Base-by-base conservation (phyloP, 78 protist genomes). In the Pelomyxa schiedti region DNA sequence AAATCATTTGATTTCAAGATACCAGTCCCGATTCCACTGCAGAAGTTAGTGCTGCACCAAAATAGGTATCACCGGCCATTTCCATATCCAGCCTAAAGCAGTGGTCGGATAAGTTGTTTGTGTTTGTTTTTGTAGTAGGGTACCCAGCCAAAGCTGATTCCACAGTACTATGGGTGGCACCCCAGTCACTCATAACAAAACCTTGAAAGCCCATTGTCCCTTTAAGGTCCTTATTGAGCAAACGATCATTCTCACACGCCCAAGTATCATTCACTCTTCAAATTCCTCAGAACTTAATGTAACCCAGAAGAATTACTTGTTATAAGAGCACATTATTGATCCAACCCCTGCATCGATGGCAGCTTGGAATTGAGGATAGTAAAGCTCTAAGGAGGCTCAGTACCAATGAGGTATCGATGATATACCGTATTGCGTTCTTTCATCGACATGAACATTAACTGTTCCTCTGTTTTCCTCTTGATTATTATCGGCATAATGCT, bases 271-370 rank as follows among this genome's bases (percentile, higher is more conserved):
- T 71, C 77, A 80, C 4, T 39, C 1, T 47, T 16, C 58, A 16
- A n/a, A n/a, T n/a, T n/a, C n/a, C n/a, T n/a, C n/a, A n/a, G n/a
- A n/a, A n/a, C n/a, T n/a, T n/a, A n/a, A n/a, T n/a, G n/a, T n/a
- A n/a, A n/a, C n/a, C n/a, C n/a, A n/a, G n/a, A n/a, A 47, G 32
- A 47, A 16, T 16, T 16, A 47, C 58, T 47, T 72, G 71, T 80
- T 80, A 74, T 80, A 80, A 1, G 76, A 42, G 68, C 84, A 72
- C 84, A 80, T 80, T 42, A 80, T 58, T 0, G 84, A 7, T 28
- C 76, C 84, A n/a, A 80, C 78, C 37, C 41, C 84, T 1, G 84
- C 84, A 38, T 1, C 53, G 39, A 80, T 35, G 22, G 84, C 78
- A 24, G 39, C 68, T 29, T 80, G 64, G 73, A 80, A 80, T n/a